Percentiles rank a stretch among this genome's conserved stretches.
These are phyloP conservation scores for Candida saitoana DNA, from an alignment of 805 yeast species.

Conservation along the genomic window DNA sequence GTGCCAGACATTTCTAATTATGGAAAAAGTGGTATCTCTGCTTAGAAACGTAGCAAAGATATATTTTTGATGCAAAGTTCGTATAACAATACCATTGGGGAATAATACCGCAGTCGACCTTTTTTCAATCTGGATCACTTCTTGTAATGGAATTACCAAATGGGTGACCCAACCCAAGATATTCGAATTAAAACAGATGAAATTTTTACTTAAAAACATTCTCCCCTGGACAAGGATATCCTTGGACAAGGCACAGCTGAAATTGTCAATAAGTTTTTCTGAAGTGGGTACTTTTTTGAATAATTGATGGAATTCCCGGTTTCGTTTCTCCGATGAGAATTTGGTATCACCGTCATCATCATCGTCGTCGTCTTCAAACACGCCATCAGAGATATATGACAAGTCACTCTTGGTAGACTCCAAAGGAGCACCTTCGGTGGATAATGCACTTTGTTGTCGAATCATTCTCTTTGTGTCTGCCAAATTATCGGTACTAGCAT, in stretches of 20 bases:
- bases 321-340: conserved; percentile 47
- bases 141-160: conserved; percentile 52
- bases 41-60: conserved; percentile 63
- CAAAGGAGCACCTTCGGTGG: background rate
- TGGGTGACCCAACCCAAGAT: conserved; percentile 66
- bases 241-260: conserved; percentile 59
- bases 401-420: background rate
- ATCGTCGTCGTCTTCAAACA: conserved; percentile 11
- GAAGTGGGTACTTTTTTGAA: conserved; percentile 49
- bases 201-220: conserved; percentile 52
- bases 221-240: conserved; percentile 69
- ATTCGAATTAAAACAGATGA: conserved; percentile 61
- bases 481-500: conserved; percentile 1
- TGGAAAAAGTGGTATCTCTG: conserved; percentile 50
- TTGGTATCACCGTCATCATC: conserved; percentile 17
- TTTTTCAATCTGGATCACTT: conserved; percentile 61
- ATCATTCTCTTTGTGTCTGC: background rate
- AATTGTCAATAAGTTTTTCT: conserved; percentile 59
- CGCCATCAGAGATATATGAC: conserved; percentile 10
- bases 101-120: conserved; percentile 62
- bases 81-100: conserved; percentile 64
- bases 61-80: conserved; percentile 59
- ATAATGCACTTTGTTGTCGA: background rate
- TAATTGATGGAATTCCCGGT: conserved; percentile 55
- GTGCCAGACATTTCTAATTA: conserved; percentile 63